Evolutionary conservation across 495 filamentous ascomycete genomes (phyloP).

Genomic region (Chaetomidium leptoderma): DNA sequence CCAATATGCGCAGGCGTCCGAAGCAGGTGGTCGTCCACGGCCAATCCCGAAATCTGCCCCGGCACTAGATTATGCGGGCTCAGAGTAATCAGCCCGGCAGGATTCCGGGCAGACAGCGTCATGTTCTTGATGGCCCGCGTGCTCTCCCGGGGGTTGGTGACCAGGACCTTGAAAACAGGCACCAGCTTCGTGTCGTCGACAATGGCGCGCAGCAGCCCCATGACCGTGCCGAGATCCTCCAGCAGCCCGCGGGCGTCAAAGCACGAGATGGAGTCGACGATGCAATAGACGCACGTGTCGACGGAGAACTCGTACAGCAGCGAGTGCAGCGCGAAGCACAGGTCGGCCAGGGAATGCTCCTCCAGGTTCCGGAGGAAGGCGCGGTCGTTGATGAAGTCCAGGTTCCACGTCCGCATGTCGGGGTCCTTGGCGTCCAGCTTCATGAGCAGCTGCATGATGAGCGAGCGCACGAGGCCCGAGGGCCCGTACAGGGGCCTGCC

Average conservation of each 20-base stretch:
- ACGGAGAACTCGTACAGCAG: not conserved
- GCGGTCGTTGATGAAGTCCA: not conserved
- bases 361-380: not conserved
- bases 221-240: not conserved
- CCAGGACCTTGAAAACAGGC: not conserved
- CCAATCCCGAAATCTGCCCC: no score
- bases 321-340: not conserved
- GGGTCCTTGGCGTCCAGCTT: not conserved
- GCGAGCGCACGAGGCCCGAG: not conserved
- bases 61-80: no score
- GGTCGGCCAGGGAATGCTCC: not conserved
- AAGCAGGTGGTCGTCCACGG: no score
- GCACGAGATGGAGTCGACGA: conserved; percentile 9
- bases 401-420: not conserved
- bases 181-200: not conserved
- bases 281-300: not conserved
- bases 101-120: no score
- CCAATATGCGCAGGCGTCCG: no score
- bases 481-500: not conserved
- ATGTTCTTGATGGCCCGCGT: no score
- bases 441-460: not conserved
- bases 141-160: not conserved
- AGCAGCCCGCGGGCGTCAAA: not conserved
- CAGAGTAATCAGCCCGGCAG: no score
- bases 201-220: not conserved